A percentile compares a stretch with the other conserved stretches of the same genome.
Evolutionary conservation across 2,329 filamentous ascomycete genomes (phyloP).

Genomic region (Aureobasidium sp.): DNA sequence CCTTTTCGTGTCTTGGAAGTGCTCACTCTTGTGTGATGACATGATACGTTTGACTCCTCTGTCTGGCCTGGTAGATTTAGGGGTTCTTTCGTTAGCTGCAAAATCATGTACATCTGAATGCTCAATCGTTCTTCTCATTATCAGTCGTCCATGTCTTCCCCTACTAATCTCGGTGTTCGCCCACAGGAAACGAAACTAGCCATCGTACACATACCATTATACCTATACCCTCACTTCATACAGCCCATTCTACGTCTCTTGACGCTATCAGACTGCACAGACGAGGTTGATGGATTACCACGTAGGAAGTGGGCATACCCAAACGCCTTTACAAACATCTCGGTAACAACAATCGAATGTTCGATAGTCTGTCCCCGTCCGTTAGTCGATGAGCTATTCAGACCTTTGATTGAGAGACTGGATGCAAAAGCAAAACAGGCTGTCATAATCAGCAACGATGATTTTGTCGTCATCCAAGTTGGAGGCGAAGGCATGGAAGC

Average conservation of each 20-base stretch:
- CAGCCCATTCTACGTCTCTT: conserved; percentile 83
- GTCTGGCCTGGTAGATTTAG: background rate
- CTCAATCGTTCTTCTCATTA: background rate
- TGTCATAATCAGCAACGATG: conserved; percentile 71
- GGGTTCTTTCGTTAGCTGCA: background rate
- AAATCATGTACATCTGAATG: background rate
- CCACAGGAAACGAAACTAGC: conserved; percentile 75
- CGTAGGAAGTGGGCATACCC: conserved; percentile 41
- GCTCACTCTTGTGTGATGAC: background rate
- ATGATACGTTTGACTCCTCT: background rate
- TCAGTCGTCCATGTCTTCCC: background rate
- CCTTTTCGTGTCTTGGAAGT: conserved; percentile 24
- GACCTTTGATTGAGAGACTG: conserved; percentile 60
- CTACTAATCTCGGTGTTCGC: conserved; percentile 11
- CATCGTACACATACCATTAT: conserved; percentile 82
- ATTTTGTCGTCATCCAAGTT: conserved; percentile 83
- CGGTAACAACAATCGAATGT: conserved; percentile 85
- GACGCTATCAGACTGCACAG: conserved; percentile 42
- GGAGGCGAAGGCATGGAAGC: conserved; percentile 86
- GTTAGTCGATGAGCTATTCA: conserved; percentile 68
- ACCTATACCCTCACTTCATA: conserved; percentile 68
- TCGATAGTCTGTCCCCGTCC: conserved; percentile 79
- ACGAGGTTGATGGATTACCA: conserved; percentile 31
- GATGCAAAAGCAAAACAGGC: conserved; percentile 37
- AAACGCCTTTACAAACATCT: conserved; percentile 87